Evolutionary conservation across 2,329 filamentous ascomycete genomes (phyloP), one percentile per base, ranked within the genome.

Genomic region (Orbilia javanica): DNA sequence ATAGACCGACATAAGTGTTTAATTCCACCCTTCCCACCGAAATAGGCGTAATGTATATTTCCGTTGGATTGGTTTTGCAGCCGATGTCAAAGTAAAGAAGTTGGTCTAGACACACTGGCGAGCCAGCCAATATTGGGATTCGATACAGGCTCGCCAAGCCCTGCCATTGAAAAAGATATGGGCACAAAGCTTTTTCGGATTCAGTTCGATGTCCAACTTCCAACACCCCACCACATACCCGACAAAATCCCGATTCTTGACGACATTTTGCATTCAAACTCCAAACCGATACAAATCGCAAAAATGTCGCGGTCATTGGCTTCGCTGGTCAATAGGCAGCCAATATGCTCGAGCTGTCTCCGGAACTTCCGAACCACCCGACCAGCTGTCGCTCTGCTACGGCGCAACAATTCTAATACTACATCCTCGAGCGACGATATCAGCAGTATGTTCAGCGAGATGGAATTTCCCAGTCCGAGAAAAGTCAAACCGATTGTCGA

Each of bases 311-410:
- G 66, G 18, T 63, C 66, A 25, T 31, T 71, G 20, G 20, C n/a
- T 4, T 44, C 73, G 15, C 73, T 71, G n/a, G 25, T 77, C 13
- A 55, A 46, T 4, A 50, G 50, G 57, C 73, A 52, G 20, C 67
- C 66, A 39, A 66, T 77, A 71, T 77, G 73, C 36, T 70, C 73
- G n/a, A 69, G 53, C 66, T 77, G 73, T 44, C 48, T 57, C 20
- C 46, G 66, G 27, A 39, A 50, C n/a, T 60, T 66, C 34, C 66
- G 66, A 52, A 44, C 66, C 6, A 55, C 72, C 15, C 36, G 39
- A 22, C 66, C 52, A 8, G 31, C 44, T 15, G 50, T 52, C 42
- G 42, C 42, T 34, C 50, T 68, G 0, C 48, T 53, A 15, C 73
- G 72, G 36, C 72, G 73, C 44, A 57, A 68, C n/a, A 74, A 68